Percentiles rank a stretch among this genome's conserved stretches.
These are phyloP conservation scores for Perkinsus olseni DNA, from an alignment of 169 alveolate species.

Conservation along the genomic window DNA sequence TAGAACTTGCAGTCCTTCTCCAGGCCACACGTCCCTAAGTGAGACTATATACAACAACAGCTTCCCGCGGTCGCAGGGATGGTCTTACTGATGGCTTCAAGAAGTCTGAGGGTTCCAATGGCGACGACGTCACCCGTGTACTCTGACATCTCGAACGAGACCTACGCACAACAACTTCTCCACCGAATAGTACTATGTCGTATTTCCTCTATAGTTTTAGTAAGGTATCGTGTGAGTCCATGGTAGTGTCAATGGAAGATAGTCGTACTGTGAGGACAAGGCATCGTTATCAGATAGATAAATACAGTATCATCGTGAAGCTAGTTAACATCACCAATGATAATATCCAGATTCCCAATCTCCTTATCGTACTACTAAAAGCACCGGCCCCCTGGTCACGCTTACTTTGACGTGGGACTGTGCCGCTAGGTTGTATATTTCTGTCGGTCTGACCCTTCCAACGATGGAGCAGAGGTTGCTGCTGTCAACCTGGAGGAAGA, in stretches of 20 bases:
- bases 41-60: neutral
- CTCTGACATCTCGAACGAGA: conserved; percentile 65
- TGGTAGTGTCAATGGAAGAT: too few relatives aligned
- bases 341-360: too few relatives aligned
- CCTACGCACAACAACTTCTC: conserved; percentile 29
- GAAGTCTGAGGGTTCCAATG: conserved; percentile 50
- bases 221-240: too few relatives aligned
- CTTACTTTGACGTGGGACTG: conserved; percentile 16
- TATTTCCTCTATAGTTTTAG: too few relatives aligned
- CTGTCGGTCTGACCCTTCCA: conserved; percentile 41
- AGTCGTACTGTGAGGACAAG: too few relatives aligned
- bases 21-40: conserved; percentile 9
- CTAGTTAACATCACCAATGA: too few relatives aligned
- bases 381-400: too few relatives aligned
- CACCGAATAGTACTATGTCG: too few relatives aligned
- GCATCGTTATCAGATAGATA: too few relatives aligned
- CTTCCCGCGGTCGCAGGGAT: too few relatives aligned
- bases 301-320: too few relatives aligned
- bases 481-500: conserved; percentile 27
- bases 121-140: conserved; percentile 58
- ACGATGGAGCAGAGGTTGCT: conserved; percentile 36
- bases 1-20: conserved; percentile 30
- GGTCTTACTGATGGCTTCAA: conserved; percentile 47
- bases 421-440: conserved; percentile 64
- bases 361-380: too few relatives aligned